Evolutionary conservation across 306 rosid genomes (phyloP).

Genomic region (Vigna angularis): DNA sequence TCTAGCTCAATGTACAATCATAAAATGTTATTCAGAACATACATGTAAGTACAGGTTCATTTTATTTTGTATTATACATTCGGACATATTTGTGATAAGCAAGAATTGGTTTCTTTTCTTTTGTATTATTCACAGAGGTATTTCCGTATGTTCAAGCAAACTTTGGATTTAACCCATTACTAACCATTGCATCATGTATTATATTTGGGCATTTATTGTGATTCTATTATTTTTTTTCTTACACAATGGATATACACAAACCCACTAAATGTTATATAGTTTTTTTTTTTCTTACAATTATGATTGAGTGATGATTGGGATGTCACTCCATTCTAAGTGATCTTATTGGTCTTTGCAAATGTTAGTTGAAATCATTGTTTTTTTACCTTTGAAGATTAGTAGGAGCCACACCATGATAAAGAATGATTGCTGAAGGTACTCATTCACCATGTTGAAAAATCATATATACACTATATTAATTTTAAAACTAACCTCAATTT

Average conservation of each 20-base stretch:
- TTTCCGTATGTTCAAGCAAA: not conserved
- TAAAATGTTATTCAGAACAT: too few species aligned
- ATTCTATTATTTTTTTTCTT: not conserved
- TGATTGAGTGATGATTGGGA: conserved; percentile 2
- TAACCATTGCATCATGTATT: not conserved
- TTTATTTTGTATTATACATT: not conserved
- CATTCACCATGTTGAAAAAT: not conserved
- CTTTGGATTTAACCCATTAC: not conserved
- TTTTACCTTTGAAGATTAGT: not conserved
- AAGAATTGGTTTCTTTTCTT: not conserved
- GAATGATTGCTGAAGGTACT: not conserved
- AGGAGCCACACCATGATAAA: not conserved
- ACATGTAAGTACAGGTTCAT: not conserved
- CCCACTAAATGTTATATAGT: not conserved
- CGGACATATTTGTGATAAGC: not conserved
- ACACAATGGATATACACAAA: not conserved
- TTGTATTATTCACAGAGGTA: not conserved
- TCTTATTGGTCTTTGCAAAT: not conserved
- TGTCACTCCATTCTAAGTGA: not conserved
- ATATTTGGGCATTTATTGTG: not conserved
- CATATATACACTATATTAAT: not conserved
- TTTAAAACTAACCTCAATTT: not conserved
- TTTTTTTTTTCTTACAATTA: not conserved
- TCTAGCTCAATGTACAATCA: too few species aligned
- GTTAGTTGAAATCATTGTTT: not conserved